Base-by-base conservation (phyloP, 257 asterid genomes). In the Solanum etuberosum region DNA sequence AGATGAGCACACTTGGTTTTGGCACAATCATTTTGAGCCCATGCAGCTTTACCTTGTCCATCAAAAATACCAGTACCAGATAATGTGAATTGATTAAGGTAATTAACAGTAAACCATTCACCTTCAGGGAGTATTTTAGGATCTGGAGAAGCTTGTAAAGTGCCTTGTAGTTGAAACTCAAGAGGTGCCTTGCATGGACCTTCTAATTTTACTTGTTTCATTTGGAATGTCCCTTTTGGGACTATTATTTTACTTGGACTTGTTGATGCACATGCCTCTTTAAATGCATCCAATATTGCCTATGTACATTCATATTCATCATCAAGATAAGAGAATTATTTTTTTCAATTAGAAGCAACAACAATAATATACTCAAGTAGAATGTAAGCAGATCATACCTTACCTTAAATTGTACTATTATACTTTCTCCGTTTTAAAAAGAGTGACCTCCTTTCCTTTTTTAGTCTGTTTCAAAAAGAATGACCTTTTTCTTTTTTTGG, bases 101-200 rank as follows among this genome's bases (percentile, higher is more conserved):
- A 35, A 32, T 74, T 54, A 27, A 86, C 43, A 31, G 74, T 67
- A 12, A 90, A 42, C 92, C 92, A 89, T 54, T 80, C 91, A 25
- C 40, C 61, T 2, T 76, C 72, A 25, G 40, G 85, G 83, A 90
- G 87, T 18, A 37, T 40, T 40, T 40, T 29, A 7, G 88, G 86
- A 46, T 90, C 88, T 15, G 87, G 21, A 3, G 91, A 90, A 7
- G 92, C 92, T 83, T 86, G 15, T 32, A 89, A 83, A 29, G 81
- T 89, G 74, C 83, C 88, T 34, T 85, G 4, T 3, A 80, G 83
- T 87, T 85, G 87, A 61, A 90, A 80, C 7, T 84, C 88, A 16
- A 89, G 34, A 1, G 91, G 88, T 25, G 87, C 91, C 23, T 87
- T 86, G 83, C 92, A 90, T 21, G 92, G 92, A 21, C 91, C 92